Percentiles rank a stretch among this genome's conserved stretches.
Conservation (phyloP, 208 protist genomes). For the Leishmania gerbilli region DNA sequence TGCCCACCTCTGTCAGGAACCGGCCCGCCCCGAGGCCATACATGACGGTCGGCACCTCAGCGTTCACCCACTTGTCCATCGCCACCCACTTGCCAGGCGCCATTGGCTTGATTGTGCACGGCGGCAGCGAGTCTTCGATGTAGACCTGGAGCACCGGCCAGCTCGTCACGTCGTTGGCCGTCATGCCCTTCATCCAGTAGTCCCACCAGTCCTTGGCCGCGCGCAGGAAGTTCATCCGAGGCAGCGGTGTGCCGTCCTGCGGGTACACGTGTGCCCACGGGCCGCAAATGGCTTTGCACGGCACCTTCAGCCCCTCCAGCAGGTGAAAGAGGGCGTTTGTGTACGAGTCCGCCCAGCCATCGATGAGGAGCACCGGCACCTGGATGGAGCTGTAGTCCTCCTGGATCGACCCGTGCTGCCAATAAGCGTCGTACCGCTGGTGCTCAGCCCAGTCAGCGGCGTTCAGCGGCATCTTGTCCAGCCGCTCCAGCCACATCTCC, state of each 20-base stretch:
- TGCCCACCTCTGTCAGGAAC: constrained; percentile 6
- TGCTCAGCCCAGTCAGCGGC: constrained; percentile 51
- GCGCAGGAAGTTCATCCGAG: constrained; percentile 64
- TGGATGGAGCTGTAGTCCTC: constrained; percentile 59
- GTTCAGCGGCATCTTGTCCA: constrained; percentile 57
- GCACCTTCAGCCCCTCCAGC: constrained; percentile 46
- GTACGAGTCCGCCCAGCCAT: constrained; percentile 70
- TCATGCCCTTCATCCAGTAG: constrained; percentile 41
- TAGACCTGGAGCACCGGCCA: constrained; percentile 52
- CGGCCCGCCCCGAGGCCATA: constrained; percentile 27
- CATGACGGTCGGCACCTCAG: constrained; percentile 18
- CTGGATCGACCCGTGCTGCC: constrained; percentile 62
- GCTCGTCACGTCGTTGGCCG: constrained; percentile 37
- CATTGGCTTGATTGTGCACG: constrained; percentile 44
- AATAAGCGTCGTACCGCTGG: constrained; percentile 61
- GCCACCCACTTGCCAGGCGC: constrained; percentile 52
- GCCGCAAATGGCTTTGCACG: constrained; percentile 57
- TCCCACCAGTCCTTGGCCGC: constrained; percentile 63
- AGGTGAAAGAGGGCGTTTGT: constrained; percentile 61
- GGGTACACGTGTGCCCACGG: constrained; percentile 74
- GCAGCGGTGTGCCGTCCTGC: constrained; percentile 54
- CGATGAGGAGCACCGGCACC: constrained; percentile 52
- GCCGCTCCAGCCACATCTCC: constrained; percentile 51
- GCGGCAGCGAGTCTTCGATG: constrained; percentile 49
- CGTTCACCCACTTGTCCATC: constrained; percentile 42